phyloP scores from a whole-genome alignment of 495 filamentous ascomycete genomes.

The Penicillium ochrochloron region DNA sequence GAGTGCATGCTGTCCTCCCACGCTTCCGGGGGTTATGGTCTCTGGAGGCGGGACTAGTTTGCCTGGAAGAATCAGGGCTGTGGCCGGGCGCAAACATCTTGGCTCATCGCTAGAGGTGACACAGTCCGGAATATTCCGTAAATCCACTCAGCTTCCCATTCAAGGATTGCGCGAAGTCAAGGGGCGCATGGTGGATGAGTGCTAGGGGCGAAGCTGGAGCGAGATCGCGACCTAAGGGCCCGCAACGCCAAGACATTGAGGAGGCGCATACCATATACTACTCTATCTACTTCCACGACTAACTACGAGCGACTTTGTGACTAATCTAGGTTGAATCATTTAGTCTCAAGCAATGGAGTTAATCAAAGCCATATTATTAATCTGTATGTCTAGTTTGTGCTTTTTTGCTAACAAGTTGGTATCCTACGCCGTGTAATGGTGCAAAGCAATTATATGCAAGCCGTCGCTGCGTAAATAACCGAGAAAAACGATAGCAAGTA shows the following conservation, averaged over 20 bases:
- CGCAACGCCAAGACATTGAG: slow-evolving; percentile 20
- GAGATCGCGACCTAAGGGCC: not conserved
- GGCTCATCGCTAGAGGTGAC: not conserved
- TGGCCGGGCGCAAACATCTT: slow-evolving; percentile 26
- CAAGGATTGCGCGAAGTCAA: not conserved
- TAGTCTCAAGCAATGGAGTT: too few species aligned
- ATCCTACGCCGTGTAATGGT: slow-evolving; percentile 22
- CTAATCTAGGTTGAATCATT: not conserved
- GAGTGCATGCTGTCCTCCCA: slow-evolving; percentile 55
- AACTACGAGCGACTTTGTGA: not conserved
- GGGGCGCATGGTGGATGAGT: slow-evolving; percentile 2
- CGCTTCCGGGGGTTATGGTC: slow-evolving; percentile 55
- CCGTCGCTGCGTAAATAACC: not conserved
- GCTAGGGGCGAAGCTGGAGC: not conserved
- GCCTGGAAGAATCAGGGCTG: slow-evolving; percentile 27
- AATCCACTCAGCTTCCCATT: not conserved
- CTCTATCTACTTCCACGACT: not conserved
- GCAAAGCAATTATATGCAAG: slow-evolving; percentile 4
- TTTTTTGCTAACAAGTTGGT: slow-evolving; percentile 5
- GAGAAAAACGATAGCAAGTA: not conserved
- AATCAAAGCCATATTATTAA: not conserved
- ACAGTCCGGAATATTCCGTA: not conserved
- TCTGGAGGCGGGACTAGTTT: slow-evolving; percentile 30
- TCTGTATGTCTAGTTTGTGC: slow-evolving; percentile 1
- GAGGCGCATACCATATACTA: not conserved